Base-by-base conservation (phyloP, 768 basidiomycete genomes). In the Infundibulicybe gibba region DNA sequence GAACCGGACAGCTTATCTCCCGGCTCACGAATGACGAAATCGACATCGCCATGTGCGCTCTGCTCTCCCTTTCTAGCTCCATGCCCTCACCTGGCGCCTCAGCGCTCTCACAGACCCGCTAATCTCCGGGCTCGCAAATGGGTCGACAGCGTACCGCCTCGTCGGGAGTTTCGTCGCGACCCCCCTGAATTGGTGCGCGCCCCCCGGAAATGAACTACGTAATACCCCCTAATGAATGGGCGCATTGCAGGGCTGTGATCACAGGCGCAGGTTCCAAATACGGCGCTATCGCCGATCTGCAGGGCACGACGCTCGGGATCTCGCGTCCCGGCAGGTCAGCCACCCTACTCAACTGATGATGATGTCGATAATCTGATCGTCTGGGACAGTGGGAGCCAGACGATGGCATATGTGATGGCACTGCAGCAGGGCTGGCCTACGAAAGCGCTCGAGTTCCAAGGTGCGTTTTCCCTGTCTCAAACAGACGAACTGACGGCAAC, bases 331-430 rank as follows among this genome's bases (percentile, higher is more conserved):
- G 94, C 55, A 95, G 90, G 90, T 82, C 49, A 48, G 66, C 12
- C 21, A n/a, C 16, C 21, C 17, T 41, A 13, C 8, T 14, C 14
- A n/a, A 39, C 11, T n/a, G 30, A 16, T 8, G 12, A n/a, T 31
- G 15, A 1, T 30, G 17, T 13, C 32, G 33, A 47, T 16, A 11
- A 32, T 11, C 11, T 20, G 31, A 16, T 8, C 32, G 35, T 11
- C 25, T 17, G 14, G 11, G 13, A 16, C 48, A 87, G 90, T 55
- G 93, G 93, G 17, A 89, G 87, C 53, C 88, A 94, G 61, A 92
- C 90, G 1, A 97, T 98, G 94, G 94, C 93, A 3, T 90, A 86
- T 53, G 92, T 97, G 19, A 90, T 97, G 88, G 90, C 90, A 3
- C 67, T 90, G 30, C 86, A 94, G 52, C 81, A 95, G 60, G 83